Evolutionary conservation across 495 filamentous ascomycete species (phyloP).

Genomic region (Neurospora africana): DNA sequence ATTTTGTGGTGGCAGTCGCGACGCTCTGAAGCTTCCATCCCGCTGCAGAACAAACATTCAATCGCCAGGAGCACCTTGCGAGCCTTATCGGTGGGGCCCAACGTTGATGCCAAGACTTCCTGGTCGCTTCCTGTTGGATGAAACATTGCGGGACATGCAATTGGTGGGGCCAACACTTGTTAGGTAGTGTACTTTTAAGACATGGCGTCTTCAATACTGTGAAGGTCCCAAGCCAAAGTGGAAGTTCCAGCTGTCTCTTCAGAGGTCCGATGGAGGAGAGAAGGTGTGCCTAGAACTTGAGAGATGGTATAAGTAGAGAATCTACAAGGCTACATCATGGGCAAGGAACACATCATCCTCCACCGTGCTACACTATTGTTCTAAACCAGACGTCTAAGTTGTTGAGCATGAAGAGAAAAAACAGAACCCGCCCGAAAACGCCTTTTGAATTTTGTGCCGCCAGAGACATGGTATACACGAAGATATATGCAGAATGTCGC

Average conservation of each 20-base stretch:
- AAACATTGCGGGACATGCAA: not conserved
- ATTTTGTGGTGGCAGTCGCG: not conserved
- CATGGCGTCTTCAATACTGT: too few species aligned
- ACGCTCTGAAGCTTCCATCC: not conserved
- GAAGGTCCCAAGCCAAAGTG: too few species aligned
- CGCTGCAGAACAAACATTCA: not conserved
- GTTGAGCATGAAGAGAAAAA: too few species aligned
- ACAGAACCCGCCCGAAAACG: not conserved
- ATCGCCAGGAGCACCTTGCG: not conserved
- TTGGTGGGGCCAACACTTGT: not conserved
- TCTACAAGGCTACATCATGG: too few species aligned
- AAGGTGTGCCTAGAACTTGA: too few species aligned
- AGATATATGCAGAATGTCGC: not conserved
- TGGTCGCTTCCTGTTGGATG: not conserved
- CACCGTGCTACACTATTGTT: too few species aligned
- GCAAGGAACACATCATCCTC: too few species aligned
- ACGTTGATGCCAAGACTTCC: not conserved
- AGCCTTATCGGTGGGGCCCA: not conserved
- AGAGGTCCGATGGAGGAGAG: not conserved
- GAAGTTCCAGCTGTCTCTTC: not conserved
- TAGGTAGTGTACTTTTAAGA: too few species aligned
- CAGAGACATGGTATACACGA: not conserved
- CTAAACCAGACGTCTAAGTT: too few species aligned
- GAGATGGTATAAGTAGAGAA: too few species aligned
- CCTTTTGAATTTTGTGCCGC: not conserved